These are phyloP conservation scores for Tribonema minus DNA, from an alignment of 108 stramenopile species.

Conservation along the genomic window DNA sequence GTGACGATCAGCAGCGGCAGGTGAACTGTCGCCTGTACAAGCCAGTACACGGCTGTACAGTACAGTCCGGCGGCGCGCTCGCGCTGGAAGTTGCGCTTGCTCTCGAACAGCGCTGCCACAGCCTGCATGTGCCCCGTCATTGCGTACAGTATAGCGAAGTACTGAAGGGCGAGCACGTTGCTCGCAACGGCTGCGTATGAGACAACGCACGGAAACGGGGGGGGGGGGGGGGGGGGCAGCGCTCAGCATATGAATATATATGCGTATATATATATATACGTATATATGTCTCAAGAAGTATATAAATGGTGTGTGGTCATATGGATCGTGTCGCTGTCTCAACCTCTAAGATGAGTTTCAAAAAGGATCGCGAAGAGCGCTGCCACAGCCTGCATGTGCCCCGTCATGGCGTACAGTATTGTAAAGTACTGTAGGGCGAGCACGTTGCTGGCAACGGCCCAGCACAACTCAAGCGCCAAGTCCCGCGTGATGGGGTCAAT, in stretches of 20 bases:
- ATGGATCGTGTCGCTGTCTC: too few species aligned
- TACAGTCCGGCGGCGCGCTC: slow-evolving; percentile 17
- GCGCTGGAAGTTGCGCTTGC: slow-evolving; percentile 1
- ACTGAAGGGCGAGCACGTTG: slow-evolving; percentile 6
- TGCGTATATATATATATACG: too few species aligned
- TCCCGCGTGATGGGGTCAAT: too few species aligned
- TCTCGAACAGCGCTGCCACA: slow-evolving; percentile 7
- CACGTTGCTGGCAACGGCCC: slow-evolving; percentile 14
- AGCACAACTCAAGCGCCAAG: too few species aligned
- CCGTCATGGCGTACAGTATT: slow-evolving; percentile 9
- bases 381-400: slow-evolving; percentile 21
- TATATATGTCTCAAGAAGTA: too few species aligned
- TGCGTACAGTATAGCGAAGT: slow-evolving; percentile 16
- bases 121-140: slow-evolving; percentile 27
- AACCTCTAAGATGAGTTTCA: too few species aligned
- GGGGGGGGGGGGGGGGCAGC: too few species aligned
- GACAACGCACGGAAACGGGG: too few species aligned
- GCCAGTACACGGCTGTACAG: slow-evolving; percentile 17
- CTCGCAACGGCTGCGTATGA: too few species aligned
- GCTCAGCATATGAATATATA: too few species aligned
- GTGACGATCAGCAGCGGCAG: slow-evolving; percentile 2
- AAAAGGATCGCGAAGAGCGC: slow-evolving; percentile 5
- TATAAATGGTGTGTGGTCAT: too few species aligned
- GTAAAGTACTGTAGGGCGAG: slow-evolving; percentile 12
- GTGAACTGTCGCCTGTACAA: slow-evolving; percentile 8